A percentile compares a stretch with the other conserved stretches of the same genome.
Evolutionary conservation across 2,329 filamentous ascomycete genomes (phyloP).

Genomic region (Penicillium sp.): DNA sequence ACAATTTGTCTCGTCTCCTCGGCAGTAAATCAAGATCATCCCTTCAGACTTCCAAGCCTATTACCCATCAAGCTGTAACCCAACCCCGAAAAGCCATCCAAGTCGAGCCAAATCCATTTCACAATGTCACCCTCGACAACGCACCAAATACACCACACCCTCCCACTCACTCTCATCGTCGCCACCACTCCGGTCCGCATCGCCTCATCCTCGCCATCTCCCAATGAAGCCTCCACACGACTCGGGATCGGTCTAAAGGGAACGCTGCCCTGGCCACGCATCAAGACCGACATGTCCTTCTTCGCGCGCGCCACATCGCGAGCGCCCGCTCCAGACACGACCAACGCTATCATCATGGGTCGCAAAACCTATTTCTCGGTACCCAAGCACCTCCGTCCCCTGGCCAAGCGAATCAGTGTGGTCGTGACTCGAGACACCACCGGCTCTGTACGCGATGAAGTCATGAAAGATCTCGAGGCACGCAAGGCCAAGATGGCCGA

Average conservation of each 20-base stretch:
- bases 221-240: constrained; percentile 65
- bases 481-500: constrained; percentile 21
- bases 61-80: too few relatives aligned
- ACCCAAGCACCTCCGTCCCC: constrained; percentile 68
- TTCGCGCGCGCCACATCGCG: constrained; percentile 85
- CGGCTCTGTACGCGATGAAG: constrained; percentile 25
- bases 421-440: constrained; percentile 58
- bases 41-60: too few relatives aligned
- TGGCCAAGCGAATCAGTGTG: constrained; percentile 74
- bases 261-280: constrained; percentile 77
- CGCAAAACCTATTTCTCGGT: constrained; percentile 96
- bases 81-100: too few relatives aligned
- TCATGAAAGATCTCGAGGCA: constrained; percentile 32
- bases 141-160: constrained; percentile 14
- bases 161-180: constrained; percentile 80
- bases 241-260: constrained; percentile 83
- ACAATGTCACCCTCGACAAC: constrained; percentile 21
- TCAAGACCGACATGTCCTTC: constrained; percentile 89
- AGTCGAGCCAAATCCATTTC: background rate
- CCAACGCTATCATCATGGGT: constrained; percentile 89
- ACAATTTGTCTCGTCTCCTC: too few relatives aligned
- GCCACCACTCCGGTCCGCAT: constrained; percentile 65
- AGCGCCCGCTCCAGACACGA: constrained; percentile 21
- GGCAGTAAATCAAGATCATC: too few relatives aligned
- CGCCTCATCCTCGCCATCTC: constrained; percentile 9